A percentile compares a stretch with the other conserved stretches of the same genome.
Evolutionary conservation across 352 stramenopile genomes (phyloP).

Genomic region (Phytophthora sp.): DNA sequence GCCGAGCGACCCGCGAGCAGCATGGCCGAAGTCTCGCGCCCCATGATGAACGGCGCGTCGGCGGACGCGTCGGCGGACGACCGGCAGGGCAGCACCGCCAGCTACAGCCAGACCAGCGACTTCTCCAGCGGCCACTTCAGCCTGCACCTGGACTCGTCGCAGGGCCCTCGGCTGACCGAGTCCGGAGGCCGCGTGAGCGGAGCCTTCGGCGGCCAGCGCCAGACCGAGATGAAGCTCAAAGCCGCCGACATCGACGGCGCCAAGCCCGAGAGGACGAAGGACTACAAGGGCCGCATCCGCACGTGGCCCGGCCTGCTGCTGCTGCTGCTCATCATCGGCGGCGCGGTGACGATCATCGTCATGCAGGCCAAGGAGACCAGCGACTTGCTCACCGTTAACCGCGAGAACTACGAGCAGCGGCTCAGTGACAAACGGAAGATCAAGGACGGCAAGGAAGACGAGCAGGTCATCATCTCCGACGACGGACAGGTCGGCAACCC

Average conservation of each 20-base stretch:
- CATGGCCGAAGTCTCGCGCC: constrained; percentile 26
- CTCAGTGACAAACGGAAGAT: constrained; percentile 43
- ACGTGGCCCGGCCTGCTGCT: constrained; percentile 66
- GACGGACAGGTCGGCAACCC: constrained; percentile 65
- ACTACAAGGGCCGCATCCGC: constrained; percentile 78
- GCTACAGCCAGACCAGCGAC: constrained; percentile 13
- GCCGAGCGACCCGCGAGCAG: neutral
- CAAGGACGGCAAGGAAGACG: constrained; percentile 40
- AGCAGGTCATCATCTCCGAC: constrained; percentile 48
- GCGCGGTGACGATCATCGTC: constrained; percentile 44
- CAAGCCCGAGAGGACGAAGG: constrained; percentile 45
- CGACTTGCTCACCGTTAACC: constrained; percentile 23
- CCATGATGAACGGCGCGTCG: neutral
- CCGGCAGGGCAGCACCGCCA: neutral
- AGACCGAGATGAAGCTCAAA: constrained; percentile 67
- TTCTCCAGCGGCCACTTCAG: constrained; percentile 32
- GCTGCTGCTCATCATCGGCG: constrained; percentile 47
- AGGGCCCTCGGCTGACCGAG: constrained; percentile 35
- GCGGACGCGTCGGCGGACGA: constrained; percentile 3
- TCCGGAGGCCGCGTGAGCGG: constrained; percentile 12
- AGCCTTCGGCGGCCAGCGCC: constrained; percentile 20
- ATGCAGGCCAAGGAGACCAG: constrained; percentile 40
- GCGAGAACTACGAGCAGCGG: constrained; percentile 31
- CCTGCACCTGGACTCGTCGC: constrained; percentile 25
- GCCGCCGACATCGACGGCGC: constrained; percentile 43